Evolutionary conservation across 768 basidiomycete species (phyloP), one percentile per base, ranked within the genome.

Genomic region (Lentinula edodes): DNA sequence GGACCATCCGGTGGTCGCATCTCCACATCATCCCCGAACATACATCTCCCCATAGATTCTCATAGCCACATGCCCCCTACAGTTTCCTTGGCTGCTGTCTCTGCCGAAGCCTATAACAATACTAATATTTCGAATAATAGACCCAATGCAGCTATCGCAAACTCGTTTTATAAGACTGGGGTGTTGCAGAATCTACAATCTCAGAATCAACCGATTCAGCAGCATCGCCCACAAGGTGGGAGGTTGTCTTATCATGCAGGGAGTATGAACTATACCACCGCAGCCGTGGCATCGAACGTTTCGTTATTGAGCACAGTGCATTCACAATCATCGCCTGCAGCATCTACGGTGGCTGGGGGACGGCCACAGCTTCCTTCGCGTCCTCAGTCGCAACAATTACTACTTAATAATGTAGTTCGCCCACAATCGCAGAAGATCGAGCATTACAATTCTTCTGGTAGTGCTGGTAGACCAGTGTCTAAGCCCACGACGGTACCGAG

Each of bases 111-210:
- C n/a, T 56, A 56, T 42, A 23, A 43, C 5, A 56, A 56, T 1
- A 10, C 12, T 18, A 35, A 52, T 5, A 52, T 8, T 12, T 13
- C 1, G 2, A 20, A 39, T 6, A 2, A n/a, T 54, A 46, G 13
- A 43, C 46, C 10, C 52, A 55, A 16, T 50, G 20, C n/a, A 42
- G 9, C 35, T 8, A 51, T 54, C 16, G 60, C 65, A 28, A 52
- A 38, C 32, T 43, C 64, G 45, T 57, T 72, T 16, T 55, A 65
- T n/a, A 64, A 62, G 38, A 63, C 20, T 12, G 48, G 58, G 4
- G 43, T 58, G 2, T 10, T 36, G 46, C 58, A 43, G 39, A 56
- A 39, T 34, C 10, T 56, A 15, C 38, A 56, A 13, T 16, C 18
- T 1, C 53, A 39, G 5, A 6, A 4, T 6, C 53, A 23, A 32